Conservation (phyloP, 2,329 filamentous ascomycete species). For the Gremmenia infestans region DNA sequence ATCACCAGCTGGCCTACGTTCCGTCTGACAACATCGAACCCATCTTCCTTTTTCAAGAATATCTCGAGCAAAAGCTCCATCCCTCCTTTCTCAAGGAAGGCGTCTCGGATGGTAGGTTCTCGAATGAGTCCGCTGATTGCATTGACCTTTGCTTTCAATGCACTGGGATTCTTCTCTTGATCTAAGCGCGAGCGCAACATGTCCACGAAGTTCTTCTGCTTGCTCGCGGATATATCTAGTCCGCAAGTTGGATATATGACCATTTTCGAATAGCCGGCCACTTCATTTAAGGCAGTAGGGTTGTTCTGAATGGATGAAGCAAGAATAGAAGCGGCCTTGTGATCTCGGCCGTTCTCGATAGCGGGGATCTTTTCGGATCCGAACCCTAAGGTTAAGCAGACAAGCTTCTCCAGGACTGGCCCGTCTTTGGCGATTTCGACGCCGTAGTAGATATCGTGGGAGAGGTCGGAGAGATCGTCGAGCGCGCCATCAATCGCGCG, state of each 20-base stretch:
- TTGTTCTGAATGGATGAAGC: constrained; percentile 61
- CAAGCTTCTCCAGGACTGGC: constrained; percentile 47
- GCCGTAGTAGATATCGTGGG: constrained; percentile 67
- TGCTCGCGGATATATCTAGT: neutral
- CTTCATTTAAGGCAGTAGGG: constrained; percentile 50
- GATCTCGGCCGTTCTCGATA: constrained; percentile 20
- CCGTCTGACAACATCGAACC: constrained; percentile 47
- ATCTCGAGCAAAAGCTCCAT: constrained; percentile 51
- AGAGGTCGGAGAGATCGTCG: constrained; percentile 55
- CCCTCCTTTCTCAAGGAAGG: constrained; percentile 51
- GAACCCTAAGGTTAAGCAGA: constrained; percentile 46
- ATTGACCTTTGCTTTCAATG: constrained; percentile 36
- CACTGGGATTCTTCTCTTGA: constrained; percentile 22
- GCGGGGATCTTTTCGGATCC: constrained; percentile 20
- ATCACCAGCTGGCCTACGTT: constrained; percentile 54
- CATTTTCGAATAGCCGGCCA: constrained; percentile 43
- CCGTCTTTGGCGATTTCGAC: constrained; percentile 55
- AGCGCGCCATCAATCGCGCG: constrained; percentile 35
- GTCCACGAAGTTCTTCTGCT: constrained; percentile 18
- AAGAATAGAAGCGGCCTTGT: constrained; percentile 51
- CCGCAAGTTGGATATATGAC: constrained; percentile 27
- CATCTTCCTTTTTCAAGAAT: constrained; percentile 42
- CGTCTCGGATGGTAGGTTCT: constrained; percentile 44
- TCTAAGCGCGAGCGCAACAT: constrained; percentile 22
- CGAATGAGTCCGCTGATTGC: constrained; percentile 54